Evolutionary conservation across 495 filamentous ascomycete genomes (phyloP), one percentile per base, ranked within the genome.

Genomic region (Tuber microsphaerosporum): DNA sequence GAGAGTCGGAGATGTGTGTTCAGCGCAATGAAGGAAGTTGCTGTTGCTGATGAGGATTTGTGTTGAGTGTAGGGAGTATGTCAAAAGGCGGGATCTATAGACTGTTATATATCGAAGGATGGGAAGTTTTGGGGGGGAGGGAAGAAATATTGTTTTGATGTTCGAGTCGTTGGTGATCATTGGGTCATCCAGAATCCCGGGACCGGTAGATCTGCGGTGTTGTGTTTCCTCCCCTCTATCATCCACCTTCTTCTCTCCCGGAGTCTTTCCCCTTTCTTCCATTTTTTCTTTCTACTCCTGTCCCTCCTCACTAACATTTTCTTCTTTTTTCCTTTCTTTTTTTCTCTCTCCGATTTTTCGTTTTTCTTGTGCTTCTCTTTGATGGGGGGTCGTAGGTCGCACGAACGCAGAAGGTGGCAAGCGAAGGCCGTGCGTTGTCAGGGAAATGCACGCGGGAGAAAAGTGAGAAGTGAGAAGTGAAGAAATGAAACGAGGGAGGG

Each of bases 391-490:
- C 42, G 51, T 26, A 70, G 75, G 43, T 34, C n/a, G 70, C 56
- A 77, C 73, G 70, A 77, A 45, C 73, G 42, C 69, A 77, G 73
- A 75, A 45, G 73, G 72, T 72, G 76, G 56, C 56, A 65, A 65
- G 56, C 56, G 26, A 75, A 71, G 69, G 70, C 73, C 72, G 70
- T 79, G 77, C 72, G 77, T 79, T 79, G 77, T 79, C 77, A 79
- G 70, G 76, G 69, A 74, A 74, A 75, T 73, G 56, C 61, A 46
- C 41, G 72, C 72, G 61, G 61, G 77, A 70, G 70, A 79, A 79
- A 79, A 79, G 77, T 79, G 77, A 79, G 76, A 79, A 79, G 76
- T 79, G 77, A 79, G 73, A 79, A 78, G 69, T 79, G 71, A 65
- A 65, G 56, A 65, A 65, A 65, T 65, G 56, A 31, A 65, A 65